Evolutionary conservation across 768 basidiomycete genomes (phyloP).

Genomic region (Cytidiella melzeri): DNA sequence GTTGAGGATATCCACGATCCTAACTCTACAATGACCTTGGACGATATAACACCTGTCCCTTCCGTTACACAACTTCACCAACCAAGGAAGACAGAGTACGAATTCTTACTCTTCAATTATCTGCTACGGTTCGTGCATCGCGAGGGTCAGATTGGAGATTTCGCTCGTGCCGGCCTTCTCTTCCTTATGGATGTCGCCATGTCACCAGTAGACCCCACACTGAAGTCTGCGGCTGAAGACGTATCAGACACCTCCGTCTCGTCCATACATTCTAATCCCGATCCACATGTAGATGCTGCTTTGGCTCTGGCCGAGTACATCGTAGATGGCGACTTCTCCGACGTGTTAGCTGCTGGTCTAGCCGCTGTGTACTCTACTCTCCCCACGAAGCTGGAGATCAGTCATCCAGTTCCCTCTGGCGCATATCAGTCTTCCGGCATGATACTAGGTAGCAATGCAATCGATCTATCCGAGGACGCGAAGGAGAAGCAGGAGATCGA

Average conservation of each 20-base stretch:
- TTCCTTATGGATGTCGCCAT: slow-evolving; percentile 95
- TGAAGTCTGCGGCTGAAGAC: slow-evolving; percentile 31
- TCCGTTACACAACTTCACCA: too few relatives aligned
- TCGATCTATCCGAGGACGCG: slow-evolving; percentile 46
- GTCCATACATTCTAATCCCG: slow-evolving; percentile 30
- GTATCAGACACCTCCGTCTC: slow-evolving; percentile 22
- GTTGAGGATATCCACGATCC: slow-evolving; percentile 7
- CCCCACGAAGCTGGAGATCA: slow-evolving; percentile 80
- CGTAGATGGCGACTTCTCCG: slow-evolving; percentile 96
- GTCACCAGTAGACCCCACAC: slow-evolving; percentile 59
- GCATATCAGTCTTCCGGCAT: slow-evolving; percentile 47
- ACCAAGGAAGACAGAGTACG: slow-evolving; percentile 76
- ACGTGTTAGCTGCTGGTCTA: slow-evolving; percentile 89
- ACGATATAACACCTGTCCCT: slow-evolving; percentile 38
- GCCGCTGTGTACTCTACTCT: slow-evolving; percentile 90
- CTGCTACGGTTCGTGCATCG: slow-evolving; percentile 92
- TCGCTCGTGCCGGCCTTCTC: slow-evolving; percentile 86
- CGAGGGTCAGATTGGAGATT: slow-evolving; percentile 90
- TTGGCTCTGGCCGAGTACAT: slow-evolving; percentile 90
- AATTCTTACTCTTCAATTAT: slow-evolving; percentile 94
- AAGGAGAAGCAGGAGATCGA: slow-evolving; percentile 43
- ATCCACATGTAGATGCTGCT: slow-evolving; percentile 80
- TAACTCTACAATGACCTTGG: slow-evolving; percentile 54
- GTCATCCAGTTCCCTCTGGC: slow-evolving; percentile 35
- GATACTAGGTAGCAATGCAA: slow-evolving; percentile 61